Percentiles rank a stretch among this genome's conserved stretches.
phyloP scores from a whole-genome alignment of 441 rosid genomes.

The Euphorbia celastroides region DNA sequence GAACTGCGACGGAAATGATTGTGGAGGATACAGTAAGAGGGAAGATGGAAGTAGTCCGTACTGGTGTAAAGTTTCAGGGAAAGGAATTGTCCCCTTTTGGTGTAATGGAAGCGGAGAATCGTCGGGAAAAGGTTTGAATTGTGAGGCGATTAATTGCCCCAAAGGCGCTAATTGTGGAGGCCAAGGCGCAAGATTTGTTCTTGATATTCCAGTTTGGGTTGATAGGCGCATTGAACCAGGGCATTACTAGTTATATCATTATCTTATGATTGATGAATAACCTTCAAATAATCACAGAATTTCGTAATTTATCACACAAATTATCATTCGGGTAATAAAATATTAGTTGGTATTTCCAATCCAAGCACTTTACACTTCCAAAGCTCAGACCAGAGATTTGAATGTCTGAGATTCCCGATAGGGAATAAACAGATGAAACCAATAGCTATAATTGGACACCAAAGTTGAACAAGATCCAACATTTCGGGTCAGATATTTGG shows the following conservation, averaged over 20 bases:
- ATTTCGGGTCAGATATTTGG: background rate
- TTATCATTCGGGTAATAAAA: no score
- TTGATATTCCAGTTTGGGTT: background rate
- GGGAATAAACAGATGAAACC: background rate
- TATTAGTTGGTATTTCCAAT: background rate
- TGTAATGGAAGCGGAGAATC: background rate
- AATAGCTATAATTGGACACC: background rate
- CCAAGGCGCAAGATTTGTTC: background rate
- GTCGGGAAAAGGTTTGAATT: constrained; percentile 1
- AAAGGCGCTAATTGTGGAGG: background rate
- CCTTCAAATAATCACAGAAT: no score
- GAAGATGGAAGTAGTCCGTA: constrained; percentile 1
- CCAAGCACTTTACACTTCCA: background rate
- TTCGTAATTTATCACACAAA: no score
- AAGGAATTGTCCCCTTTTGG: background rate
- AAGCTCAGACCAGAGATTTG: background rate
- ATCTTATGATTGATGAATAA: no score
- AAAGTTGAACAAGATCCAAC: background rate
- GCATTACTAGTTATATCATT: background rate
- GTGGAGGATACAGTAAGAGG: background rate
- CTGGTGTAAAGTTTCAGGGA: constrained; percentile 1
- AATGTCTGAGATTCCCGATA: background rate
- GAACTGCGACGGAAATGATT: background rate
- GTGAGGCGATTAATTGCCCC: constrained; percentile 12
- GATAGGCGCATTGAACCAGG: background rate